Evolutionary conservation across 1,284 basidiomycete genomes (phyloP).

Genomic region (Inonotus hispidus): DNA sequence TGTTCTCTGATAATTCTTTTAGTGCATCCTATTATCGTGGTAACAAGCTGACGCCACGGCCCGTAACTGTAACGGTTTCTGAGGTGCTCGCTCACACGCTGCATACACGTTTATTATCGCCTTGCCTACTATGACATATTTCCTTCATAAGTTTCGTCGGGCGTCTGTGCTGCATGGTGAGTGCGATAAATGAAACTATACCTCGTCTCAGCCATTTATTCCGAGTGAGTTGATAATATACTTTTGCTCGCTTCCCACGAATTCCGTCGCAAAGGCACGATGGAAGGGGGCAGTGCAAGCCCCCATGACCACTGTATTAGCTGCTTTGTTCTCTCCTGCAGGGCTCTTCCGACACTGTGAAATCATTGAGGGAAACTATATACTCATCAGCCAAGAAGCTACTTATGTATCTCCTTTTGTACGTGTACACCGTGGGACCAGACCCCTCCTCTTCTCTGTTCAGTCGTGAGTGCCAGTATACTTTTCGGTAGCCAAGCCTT

Average conservation of each 20-base stretch:
- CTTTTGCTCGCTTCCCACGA: background rate
- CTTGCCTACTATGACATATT: conserved; percentile 5
- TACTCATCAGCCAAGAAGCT: background rate
- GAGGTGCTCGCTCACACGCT: background rate
- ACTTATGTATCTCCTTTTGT: background rate
- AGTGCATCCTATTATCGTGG: background rate
- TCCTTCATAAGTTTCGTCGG: background rate
- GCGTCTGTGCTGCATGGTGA: background rate
- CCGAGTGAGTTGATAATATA: background rate
- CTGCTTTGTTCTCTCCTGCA: background rate
- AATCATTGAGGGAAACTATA: background rate
- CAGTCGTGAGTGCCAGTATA: background rate
- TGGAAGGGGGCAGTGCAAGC: background rate
- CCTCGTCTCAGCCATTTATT: background rate
- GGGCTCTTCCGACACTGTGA: background rate
- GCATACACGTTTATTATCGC: background rate
- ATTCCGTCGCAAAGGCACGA: background rate
- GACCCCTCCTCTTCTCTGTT: background rate
- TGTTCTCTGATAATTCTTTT: background rate
- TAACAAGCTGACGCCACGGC: background rate
- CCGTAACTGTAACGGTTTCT: background rate
- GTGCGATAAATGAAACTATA: background rate
- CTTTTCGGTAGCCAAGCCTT: background rate
- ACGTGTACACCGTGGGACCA: background rate
- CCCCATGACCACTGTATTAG: background rate